Conservation (phyloP, 768 basidiomycete genomes). For the Lyophyllum shimeji region DNA sequence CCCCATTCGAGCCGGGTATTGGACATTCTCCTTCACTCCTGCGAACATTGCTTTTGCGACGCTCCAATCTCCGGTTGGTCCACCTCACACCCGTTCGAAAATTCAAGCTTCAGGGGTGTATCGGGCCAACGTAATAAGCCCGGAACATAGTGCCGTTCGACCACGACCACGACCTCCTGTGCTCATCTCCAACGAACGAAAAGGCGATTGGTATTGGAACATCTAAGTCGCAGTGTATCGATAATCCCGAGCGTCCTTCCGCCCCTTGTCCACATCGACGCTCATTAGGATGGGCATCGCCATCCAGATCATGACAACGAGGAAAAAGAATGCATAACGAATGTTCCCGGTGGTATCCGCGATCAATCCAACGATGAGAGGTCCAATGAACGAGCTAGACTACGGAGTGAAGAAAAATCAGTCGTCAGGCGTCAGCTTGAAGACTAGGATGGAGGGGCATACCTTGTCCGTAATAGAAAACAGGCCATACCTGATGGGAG, state of each 20-base stretch:
- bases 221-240: constrained; percentile 16
- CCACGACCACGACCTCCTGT: too few species aligned
- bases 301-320: constrained; percentile 76
- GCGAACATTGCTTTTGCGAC: too few species aligned
- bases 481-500: constrained; percentile 53
- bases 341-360: constrained; percentile 91
- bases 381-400: constrained; percentile 92
- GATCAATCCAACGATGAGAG: constrained; percentile 83
- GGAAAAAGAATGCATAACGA: constrained; percentile 87
- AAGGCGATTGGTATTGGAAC: neutral
- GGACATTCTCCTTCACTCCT: too few species aligned
- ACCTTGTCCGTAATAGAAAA: constrained; percentile 93
- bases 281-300: constrained; percentile 74
- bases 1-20: too few species aligned
- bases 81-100: too few species aligned
- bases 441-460: constrained; percentile 14
- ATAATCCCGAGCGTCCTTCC: constrained; percentile 48
- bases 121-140: too few species aligned
- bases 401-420: constrained; percentile 33
- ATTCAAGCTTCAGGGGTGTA: too few species aligned
- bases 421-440: constrained; percentile 3
- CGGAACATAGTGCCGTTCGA: too few species aligned
- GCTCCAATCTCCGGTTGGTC: too few species aligned
- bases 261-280: constrained; percentile 71
- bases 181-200: too few species aligned